phyloP scores from a whole-genome alignment of 2,329 filamentous ascomycete species.

The Ophiocordyceps camponoti-saundersi region DNA sequence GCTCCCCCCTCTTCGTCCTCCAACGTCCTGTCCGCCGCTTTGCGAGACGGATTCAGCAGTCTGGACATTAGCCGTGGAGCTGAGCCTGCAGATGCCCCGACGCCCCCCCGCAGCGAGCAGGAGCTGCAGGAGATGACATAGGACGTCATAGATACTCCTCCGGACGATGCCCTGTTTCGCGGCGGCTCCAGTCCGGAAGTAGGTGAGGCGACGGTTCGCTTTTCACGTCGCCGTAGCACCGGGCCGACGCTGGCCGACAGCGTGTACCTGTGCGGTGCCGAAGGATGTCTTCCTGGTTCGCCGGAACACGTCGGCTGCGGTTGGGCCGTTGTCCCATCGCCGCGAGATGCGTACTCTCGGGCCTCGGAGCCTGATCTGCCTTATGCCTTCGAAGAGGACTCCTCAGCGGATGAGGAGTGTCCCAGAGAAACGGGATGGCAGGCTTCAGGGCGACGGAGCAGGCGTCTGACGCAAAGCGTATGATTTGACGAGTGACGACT shows the following conservation, averaged over 20 bases:
- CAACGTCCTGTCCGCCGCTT: slow-evolving; percentile 22
- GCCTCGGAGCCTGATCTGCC: background rate
- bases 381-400: background rate
- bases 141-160: slow-evolving; percentile 19
- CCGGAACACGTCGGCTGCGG: slow-evolving; percentile 2
- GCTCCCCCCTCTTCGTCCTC: slow-evolving; percentile 25
- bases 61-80: slow-evolving; percentile 16
- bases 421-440: too few species aligned
- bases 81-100: slow-evolving; percentile 7
- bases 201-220: slow-evolving; percentile 12
- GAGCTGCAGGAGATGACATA: slow-evolving; percentile 30
- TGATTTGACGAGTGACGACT: too few species aligned
- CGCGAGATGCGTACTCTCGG: background rate
- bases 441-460: too few species aligned
- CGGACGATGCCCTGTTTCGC: slow-evolving; percentile 8
- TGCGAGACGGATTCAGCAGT: slow-evolving; percentile 30
- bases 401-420: background rate
- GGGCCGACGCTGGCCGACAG: background rate
- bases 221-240: slow-evolving; percentile 2
- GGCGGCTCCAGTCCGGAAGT: slow-evolving; percentile 13
- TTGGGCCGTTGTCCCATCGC: slow-evolving; percentile 3
- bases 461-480: too few species aligned
- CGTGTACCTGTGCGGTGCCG: background rate
- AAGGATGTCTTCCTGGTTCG: background rate
- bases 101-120: slow-evolving; percentile 16